phyloP scores from a whole-genome alignment of 2,329 filamentous ascomycete species.

The Aspergillus eucalypticola region DNA sequence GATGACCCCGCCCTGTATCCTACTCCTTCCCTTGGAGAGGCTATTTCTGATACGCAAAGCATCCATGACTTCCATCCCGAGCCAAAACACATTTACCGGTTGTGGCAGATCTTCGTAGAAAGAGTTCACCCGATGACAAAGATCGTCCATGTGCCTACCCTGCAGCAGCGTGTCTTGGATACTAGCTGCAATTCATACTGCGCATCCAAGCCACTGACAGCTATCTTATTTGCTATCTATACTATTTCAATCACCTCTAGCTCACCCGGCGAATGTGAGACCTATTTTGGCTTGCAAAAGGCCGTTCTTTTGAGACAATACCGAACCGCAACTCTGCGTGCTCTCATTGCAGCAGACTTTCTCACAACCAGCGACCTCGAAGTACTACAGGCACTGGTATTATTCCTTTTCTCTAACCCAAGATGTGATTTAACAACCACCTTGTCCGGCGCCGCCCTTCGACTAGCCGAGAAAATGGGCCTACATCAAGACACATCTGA shows the following conservation, averaged over 20 bases:
- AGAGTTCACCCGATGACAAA: slow-evolving; percentile 57
- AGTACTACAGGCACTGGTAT: slow-evolving; percentile 52
- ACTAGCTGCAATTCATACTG: slow-evolving; percentile 57
- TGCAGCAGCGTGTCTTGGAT: slow-evolving; percentile 62
- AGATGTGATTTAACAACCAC: slow-evolving; percentile 34
- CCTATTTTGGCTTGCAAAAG: slow-evolving; percentile 32
- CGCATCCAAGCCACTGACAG: slow-evolving; percentile 32
- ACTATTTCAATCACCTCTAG: slow-evolving; percentile 59
- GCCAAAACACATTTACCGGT: slow-evolving; percentile 19
- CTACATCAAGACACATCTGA: slow-evolving; percentile 63
- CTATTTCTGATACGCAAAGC: slow-evolving; percentile 49
- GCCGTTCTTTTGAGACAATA: slow-evolving; percentile 38
- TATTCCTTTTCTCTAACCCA: slow-evolving; percentile 48
- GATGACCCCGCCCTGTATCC: not conserved
- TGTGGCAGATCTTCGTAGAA: slow-evolving; percentile 24
- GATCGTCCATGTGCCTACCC: slow-evolving; percentile 63
- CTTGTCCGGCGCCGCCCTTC: slow-evolving; percentile 47
- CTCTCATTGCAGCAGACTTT: slow-evolving; percentile 44
- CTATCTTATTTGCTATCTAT: slow-evolving; percentile 64
- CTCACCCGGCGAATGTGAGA: slow-evolving; percentile 53
- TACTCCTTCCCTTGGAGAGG: slow-evolving; percentile 42
- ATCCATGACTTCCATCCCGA: slow-evolving; percentile 18
- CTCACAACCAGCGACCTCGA: slow-evolving; percentile 37
- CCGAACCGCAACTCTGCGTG: slow-evolving; percentile 46
- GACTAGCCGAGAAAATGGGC: slow-evolving; percentile 61